Base-by-base conservation (phyloP, 78 protist genomes). In the Bigelowiella natans region DNA sequence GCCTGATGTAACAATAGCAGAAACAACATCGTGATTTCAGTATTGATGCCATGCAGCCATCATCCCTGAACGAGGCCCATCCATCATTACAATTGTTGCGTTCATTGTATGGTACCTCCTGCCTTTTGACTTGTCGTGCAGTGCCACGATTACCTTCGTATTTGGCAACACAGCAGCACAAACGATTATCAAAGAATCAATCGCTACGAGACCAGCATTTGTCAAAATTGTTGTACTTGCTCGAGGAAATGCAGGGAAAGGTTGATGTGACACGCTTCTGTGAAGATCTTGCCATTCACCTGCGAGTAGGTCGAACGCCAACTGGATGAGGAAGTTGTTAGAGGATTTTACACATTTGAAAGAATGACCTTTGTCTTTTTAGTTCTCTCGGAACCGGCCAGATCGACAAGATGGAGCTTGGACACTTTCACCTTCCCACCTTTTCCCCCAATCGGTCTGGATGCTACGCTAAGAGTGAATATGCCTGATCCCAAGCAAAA, bases 241-340 rank as follows among this genome's bases (percentile, higher is more conserved):
- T 94, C 95, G 11, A 95, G 90, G 83, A 40, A 93, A 40, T 93
- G 97, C 2, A 95, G 95, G 34, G 94, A 89, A 7, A 82, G 7
- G 90, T 95, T 95, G 90, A 94, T 95, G 94, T 92, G 83, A 30
- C 38, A 63, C 28, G 93, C 94, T 83, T 82, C 93, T 36, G 37
- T 39, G 36, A 37, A 28, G 51, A 29, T 29, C 87, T 37, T 39
- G 90, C 82, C 86, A 39, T 86, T 88, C 0, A 51, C 73, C 73
- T 51, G 88, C 0, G 86, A 7, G 73, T 51, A 51, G 7, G 18
- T 26, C 18, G 18, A 51, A 51, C 18, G 18, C 73, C 7, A 26
- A 51, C 7, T 18, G 73, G 7, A 51, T 51, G 18, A 51, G 73
- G 7, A 51, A 51, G 73, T 51, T 26, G 73, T 7, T 51, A 51